Conservation (phyloP, 768 basidiomycete species). For the Tricholoma saponaceum region DNA sequence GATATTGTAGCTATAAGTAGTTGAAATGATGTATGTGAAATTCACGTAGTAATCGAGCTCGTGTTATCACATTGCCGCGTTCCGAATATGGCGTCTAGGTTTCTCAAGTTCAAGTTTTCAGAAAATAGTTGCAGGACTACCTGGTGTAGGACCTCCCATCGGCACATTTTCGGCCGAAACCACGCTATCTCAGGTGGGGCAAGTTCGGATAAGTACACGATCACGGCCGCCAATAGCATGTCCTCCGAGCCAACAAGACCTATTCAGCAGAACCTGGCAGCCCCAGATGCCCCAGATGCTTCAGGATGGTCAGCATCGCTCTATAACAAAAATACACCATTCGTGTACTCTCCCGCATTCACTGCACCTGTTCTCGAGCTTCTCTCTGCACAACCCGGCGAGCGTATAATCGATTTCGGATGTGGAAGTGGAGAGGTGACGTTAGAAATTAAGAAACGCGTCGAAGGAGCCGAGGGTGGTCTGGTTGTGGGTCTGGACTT, state of each 20-base stretch:
- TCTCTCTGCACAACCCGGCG: slow-evolving; percentile 60
- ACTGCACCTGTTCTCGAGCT: slow-evolving; percentile 54
- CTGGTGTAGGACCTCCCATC: no score
- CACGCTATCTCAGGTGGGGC: no score
- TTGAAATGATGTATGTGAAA: neutral
- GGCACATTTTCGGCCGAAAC: neutral
- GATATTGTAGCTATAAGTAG: neutral
- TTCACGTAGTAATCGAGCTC: neutral
- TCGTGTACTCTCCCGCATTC: slow-evolving; percentile 58
- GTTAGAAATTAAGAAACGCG: slow-evolving; percentile 46
- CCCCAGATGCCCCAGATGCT: slow-evolving; percentile 22
- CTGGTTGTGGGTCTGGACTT: slow-evolving; percentile 65
- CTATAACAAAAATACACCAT: slow-evolving; percentile 64
- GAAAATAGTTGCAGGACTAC: no score
- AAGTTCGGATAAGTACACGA: no score
- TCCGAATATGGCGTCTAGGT: neutral
- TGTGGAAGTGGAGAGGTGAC: slow-evolving; percentile 85
- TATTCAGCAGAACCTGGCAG: neutral
- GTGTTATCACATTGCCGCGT: neutral
- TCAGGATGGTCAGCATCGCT: slow-evolving; percentile 54
- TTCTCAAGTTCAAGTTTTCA: no score
- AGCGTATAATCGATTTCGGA: slow-evolving; percentile 72
- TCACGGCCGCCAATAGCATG: neutral
- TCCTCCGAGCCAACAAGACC: neutral
- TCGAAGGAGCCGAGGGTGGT: slow-evolving; percentile 40